Conservation (phyloP, 805 yeast species). For the Dipodascopsis tothii region DNA sequence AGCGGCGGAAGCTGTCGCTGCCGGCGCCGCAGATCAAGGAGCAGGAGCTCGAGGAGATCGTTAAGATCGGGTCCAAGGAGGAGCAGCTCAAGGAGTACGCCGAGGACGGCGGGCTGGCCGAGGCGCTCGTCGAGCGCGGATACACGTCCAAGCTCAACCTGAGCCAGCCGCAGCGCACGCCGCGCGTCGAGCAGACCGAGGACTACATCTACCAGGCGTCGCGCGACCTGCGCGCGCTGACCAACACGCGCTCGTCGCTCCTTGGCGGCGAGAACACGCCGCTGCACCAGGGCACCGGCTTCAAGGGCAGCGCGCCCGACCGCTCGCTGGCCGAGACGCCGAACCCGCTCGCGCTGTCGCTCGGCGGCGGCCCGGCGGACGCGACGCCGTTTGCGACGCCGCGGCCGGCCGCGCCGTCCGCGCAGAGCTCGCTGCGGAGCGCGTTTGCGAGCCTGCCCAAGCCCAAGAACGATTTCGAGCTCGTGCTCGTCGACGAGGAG, state of each 20-base stretch:
- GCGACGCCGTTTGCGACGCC: slow-evolving; percentile 12
- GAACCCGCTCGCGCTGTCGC: slow-evolving; percentile 1
- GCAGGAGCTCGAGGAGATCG: slow-evolving; percentile 29
- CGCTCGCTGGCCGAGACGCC: not conserved
- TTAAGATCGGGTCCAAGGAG: slow-evolving; percentile 26
- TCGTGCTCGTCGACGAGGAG: slow-evolving; percentile 34
- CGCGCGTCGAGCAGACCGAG: slow-evolving; percentile 26
- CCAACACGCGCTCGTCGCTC: slow-evolving; percentile 35
- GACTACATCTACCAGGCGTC: slow-evolving; percentile 33
- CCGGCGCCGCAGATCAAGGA: slow-evolving; percentile 33
- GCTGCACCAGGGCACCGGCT: slow-evolving; percentile 12
- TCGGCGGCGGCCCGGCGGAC: slow-evolving; percentile 3
- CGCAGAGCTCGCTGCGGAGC: slow-evolving; percentile 3
- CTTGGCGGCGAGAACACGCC: slow-evolving; percentile 28
- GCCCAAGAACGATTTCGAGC: slow-evolving; percentile 36
- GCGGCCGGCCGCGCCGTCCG: not conserved
- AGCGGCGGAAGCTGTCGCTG: slow-evolving; percentile 35
- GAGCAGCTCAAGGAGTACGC: slow-evolving; percentile 18
- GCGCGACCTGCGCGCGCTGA: slow-evolving; percentile 32
- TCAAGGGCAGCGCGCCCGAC: slow-evolving; percentile 4
- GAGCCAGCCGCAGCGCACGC: slow-evolving; percentile 15
- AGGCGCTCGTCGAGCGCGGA: slow-evolving; percentile 18
- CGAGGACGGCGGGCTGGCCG: slow-evolving; percentile 17
- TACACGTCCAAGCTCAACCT: slow-evolving; percentile 1
- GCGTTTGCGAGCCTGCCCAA: slow-evolving; percentile 31